Percentiles rank a stretch among this genome's conserved stretches.
These are phyloP conservation scores for Buxus sempervirens DNA, from an alignment of 164 flowering plant species.

Conservation along the genomic window DNA sequence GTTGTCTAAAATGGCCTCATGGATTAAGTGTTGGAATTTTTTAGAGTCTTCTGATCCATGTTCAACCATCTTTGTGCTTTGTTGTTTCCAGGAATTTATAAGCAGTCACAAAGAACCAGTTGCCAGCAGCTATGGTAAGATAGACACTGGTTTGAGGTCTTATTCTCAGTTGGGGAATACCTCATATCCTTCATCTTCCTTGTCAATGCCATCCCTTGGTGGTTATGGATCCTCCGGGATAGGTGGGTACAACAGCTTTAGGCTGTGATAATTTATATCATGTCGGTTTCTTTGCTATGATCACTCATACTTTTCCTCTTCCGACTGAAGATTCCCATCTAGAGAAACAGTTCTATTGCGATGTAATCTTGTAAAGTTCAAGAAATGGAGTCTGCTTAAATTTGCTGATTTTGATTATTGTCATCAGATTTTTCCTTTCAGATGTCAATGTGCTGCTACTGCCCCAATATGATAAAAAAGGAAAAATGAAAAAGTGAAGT, in stretches of 20 bases:
- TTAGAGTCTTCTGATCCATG: too few species aligned
- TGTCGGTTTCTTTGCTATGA: not conserved
- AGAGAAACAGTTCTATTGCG: too few species aligned
- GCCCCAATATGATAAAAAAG: too few species aligned
- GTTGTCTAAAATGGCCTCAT: not conserved
- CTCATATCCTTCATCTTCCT: constrained; percentile 49
- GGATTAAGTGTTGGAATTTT: too few species aligned
- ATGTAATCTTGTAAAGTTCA: too few species aligned
- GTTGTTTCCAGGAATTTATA: constrained; percentile 49
- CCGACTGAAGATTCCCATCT: too few species aligned
- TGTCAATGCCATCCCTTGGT: constrained; percentile 41
- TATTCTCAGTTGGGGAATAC: constrained; percentile 44
- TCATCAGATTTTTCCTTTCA: too few species aligned
- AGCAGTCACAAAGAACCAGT: constrained; percentile 52
- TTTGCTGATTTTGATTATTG: too few species aligned
- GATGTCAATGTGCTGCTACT: too few species aligned
- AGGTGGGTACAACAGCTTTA: constrained; percentile 54
- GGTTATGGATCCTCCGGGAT: constrained; percentile 60
- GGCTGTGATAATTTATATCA: constrained; percentile 33
- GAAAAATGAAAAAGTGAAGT: too few species aligned
- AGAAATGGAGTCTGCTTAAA: too few species aligned
- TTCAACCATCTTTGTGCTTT: not conserved
- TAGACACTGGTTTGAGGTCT: constrained; percentile 50
- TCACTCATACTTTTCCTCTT: too few species aligned
- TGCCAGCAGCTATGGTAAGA: constrained; percentile 40